Evolutionary conservation across 352 stramenopile genomes (phyloP).

Genomic region (Phytophthora lateralis): DNA sequence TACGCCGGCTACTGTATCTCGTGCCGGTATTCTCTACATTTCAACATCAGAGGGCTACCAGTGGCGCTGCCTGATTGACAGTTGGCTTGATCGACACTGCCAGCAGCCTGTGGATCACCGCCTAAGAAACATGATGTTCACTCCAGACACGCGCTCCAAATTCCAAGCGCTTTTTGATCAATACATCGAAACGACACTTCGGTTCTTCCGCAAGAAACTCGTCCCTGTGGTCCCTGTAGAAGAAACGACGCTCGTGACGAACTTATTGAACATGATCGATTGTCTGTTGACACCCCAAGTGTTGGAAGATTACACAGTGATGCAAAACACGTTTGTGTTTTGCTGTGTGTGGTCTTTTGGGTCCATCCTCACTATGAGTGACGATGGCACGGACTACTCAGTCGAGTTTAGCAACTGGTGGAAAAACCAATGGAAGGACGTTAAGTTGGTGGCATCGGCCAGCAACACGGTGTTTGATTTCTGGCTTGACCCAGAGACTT

Average conservation of each 20-base stretch:
- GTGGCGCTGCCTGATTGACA: slow-evolving; percentile 94
- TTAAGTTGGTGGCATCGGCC: slow-evolving; percentile 93
- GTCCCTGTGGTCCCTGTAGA: slow-evolving; percentile 92
- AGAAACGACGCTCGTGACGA: slow-evolving; percentile 93
- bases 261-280: slow-evolving; percentile 95
- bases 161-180: slow-evolving; percentile 91
- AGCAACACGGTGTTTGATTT: slow-evolving; percentile 98
- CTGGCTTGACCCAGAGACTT: slow-evolving; percentile 93
- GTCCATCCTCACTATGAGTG: slow-evolving; percentile 90
- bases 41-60: slow-evolving; percentile 95
- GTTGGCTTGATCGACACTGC: slow-evolving; percentile 88
- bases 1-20: slow-evolving; percentile 94
- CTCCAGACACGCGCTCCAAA: slow-evolving; percentile 71
- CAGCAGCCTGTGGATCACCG: slow-evolving; percentile 68
- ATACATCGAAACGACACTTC: slow-evolving; percentile 92
- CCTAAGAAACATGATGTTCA: slow-evolving; percentile 79
- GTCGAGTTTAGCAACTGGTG: slow-evolving; percentile 96
- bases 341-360: slow-evolving; percentile 96
- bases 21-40: slow-evolving; percentile 96
- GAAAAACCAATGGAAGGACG: slow-evolving; percentile 95
- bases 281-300: slow-evolving; percentile 85
- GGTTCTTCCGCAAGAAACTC: slow-evolving; percentile 94
- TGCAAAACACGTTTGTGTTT: slow-evolving; percentile 95
- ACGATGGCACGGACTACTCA: slow-evolving; percentile 95
- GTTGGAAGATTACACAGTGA: slow-evolving; percentile 76